These are phyloP conservation scores for Trichoderma koningiopsis DNA, from an alignment of 2,329 filamentous ascomycete genomes.

Conservation along the genomic window DNA sequence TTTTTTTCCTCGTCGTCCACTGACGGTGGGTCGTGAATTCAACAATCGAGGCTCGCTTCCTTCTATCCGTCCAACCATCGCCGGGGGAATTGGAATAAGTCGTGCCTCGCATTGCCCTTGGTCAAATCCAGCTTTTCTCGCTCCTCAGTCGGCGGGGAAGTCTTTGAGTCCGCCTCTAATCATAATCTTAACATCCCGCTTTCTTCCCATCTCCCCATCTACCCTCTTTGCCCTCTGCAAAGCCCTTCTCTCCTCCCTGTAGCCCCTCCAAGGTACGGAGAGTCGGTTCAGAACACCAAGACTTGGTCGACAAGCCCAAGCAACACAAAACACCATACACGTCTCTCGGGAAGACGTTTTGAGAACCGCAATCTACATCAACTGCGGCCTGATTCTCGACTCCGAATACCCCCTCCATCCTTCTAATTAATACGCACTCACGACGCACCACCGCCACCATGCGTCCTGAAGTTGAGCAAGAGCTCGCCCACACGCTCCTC, in stretches of 20 bases:
- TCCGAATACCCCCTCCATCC: background rate
- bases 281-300: slow-evolving; percentile 22
- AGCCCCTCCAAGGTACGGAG: slow-evolving; percentile 31
- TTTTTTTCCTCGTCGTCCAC: slow-evolving; percentile 35
- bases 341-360: background rate
- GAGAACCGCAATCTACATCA: slow-evolving; percentile 17
- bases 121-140: slow-evolving; percentile 4
- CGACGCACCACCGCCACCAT: slow-evolving; percentile 56
- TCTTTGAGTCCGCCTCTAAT: slow-evolving; percentile 30
- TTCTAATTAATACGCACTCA: slow-evolving; percentile 28
- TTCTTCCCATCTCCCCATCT: background rate
- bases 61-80: slow-evolving; percentile 32
- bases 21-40: slow-evolving; percentile 41
- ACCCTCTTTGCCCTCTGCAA: background rate
- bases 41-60: slow-evolving; percentile 38
- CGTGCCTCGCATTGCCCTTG: background rate
- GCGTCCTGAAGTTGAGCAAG: slow-evolving; percentile 98
- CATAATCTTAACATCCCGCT: slow-evolving; percentile 25
- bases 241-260: slow-evolving; percentile 13
- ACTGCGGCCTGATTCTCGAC: slow-evolving; percentile 12
- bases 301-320: slow-evolving; percentile 16
- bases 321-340: slow-evolving; percentile 6
- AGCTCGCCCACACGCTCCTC: slow-evolving; percentile 96
- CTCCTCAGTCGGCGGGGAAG: slow-evolving; percentile 29
- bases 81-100: slow-evolving; percentile 6